A percentile compares a stretch with the other conserved stretches of the same genome.
phyloP scores from a whole-genome alignment of 2,329 filamentous ascomycete genomes.

The Trichoderma koningii region DNA sequence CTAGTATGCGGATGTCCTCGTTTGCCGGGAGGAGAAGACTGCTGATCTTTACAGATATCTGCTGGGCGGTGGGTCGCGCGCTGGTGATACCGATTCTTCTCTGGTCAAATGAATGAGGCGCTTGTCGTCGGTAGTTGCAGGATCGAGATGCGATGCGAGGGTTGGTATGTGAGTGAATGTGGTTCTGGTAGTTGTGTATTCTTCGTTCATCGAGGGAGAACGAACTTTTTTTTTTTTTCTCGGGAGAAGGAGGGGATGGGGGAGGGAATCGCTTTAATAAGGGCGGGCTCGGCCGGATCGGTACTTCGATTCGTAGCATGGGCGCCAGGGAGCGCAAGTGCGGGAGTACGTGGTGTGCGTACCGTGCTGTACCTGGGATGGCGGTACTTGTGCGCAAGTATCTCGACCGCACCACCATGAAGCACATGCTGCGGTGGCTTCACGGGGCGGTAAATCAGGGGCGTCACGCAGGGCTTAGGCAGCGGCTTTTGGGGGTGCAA shows the following conservation, averaged over 20 bases:
- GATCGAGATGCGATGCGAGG: conserved; percentile 11
- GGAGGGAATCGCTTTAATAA: conserved; percentile 36
- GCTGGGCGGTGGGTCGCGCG: not conserved
- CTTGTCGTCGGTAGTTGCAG: conserved; percentile 18
- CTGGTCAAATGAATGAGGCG: not conserved
- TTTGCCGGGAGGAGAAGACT: not conserved
- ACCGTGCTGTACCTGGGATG: not conserved
- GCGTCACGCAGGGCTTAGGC: conserved; percentile 28
- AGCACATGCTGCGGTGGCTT: conserved; percentile 33
- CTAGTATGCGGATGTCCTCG: conserved; percentile 6
- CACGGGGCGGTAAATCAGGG: conserved; percentile 36
- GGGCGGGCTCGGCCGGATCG: conserved; percentile 41
- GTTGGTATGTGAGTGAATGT: not conserved
- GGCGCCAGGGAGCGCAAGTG: conserved; percentile 16
- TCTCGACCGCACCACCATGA: conserved; percentile 17
- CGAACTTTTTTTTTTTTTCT: conserved; percentile 29
- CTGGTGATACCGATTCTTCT: not conserved
- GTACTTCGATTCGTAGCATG: conserved; percentile 29
- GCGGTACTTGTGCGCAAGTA: conserved; percentile 30
- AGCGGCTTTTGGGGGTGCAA: conserved; percentile 20
- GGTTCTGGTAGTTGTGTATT: conserved; percentile 9
- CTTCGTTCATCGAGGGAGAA: conserved; percentile 22
- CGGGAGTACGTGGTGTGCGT: too few relatives aligned
- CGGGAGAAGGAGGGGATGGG: conserved; percentile 31
- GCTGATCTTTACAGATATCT: not conserved